Conservation (phyloP, 2,329 filamentous ascomycete genomes). For the Penicillium sp. region DNA sequence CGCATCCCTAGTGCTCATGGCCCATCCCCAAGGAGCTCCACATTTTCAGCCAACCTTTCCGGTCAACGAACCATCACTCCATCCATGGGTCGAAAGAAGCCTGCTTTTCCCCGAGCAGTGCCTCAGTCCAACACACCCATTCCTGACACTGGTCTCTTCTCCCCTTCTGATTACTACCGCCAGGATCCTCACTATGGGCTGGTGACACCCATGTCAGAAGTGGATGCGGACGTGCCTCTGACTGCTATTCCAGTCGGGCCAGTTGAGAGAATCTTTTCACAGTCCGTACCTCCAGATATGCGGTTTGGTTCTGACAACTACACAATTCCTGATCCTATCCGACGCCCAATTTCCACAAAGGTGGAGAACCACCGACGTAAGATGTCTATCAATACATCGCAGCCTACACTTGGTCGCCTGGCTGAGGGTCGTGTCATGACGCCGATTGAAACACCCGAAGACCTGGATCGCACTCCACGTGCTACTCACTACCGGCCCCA, state of each 20-base stretch:
- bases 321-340: conserved; percentile 39
- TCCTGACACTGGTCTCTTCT: too few relatives aligned
- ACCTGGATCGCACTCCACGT: conserved; percentile 2
- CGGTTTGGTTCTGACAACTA: conserved; percentile 54
- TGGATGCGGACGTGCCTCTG: conserved; percentile 83
- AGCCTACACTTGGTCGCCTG: too few relatives aligned
- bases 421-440: conserved; percentile 1
- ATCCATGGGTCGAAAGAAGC: conserved; percentile 15
- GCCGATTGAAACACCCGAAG: conserved; percentile 2
- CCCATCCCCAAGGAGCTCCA: conserved; percentile 21
- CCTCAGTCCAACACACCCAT: too few relatives aligned
- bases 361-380: conserved; percentile 36
- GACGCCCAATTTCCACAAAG: conserved; percentile 42
- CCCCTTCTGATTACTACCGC: conserved; percentile 57
- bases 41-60: conserved; percentile 17
- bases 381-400: conserved; percentile 23
- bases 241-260: conserved; percentile 66
- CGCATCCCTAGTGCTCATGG: conserved; percentile 48
- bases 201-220: conserved; percentile 82
- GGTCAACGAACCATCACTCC: conserved; percentile 30
- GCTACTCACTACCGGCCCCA: background rate
- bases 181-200: conserved; percentile 47
- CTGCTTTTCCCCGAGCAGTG: conserved; percentile 9
- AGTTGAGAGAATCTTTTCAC: conserved; percentile 70
- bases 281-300: conserved; percentile 94